Evolutionary conservation across 345 rosid species (phyloP), one percentile per base, ranked within the genome.

Genomic region (Gossypium arboreum): DNA sequence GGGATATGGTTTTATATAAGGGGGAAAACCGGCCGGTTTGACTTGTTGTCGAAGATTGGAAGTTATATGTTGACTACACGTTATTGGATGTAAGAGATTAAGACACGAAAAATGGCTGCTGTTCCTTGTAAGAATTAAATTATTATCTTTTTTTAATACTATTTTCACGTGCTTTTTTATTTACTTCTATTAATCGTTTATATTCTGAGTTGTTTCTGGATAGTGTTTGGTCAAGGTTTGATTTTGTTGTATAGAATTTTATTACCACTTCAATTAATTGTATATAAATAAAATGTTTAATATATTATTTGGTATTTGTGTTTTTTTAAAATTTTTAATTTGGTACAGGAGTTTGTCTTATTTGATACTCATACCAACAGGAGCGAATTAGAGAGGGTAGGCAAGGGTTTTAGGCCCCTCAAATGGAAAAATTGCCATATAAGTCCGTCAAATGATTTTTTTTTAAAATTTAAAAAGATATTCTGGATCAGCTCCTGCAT

Each of bases 11-110:
- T 20, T 22, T 73, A 73, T 50, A 74, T 18, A 45, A 66, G 2
- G 45, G 15, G 69, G 20, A 15, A 29, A 61, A 51, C 29, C 18
- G 20, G 2, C n/a, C 7, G 17, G 13, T 73, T 34, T 61, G 69
- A 62, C 76, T 61, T 72, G 67, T 72, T 13, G 74, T 11, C 29
- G 7, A 20, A 56, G 64, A 3, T 11, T 17, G 17, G 76, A 48
- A 73, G 69, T 48, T 47, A 16, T 0, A 29, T 1, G 9, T 61
- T 61, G 70, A 73, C 76, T 27, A 25, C 70, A 73, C 70, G 76
- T 13, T 61, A 60, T 50, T 8, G 59, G 47, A 73, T 18, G 47
- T 13, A 17, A 20, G 24, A 56, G 22, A 12, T 2, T 2, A 47
- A 22, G 75, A 44, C 29, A 24, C 45, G 44, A 5, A 20, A 34